These are phyloP conservation scores for Colletotrichum echinochloae DNA, from an alignment of 2,329 filamentous ascomycete species.

Conservation along the genomic window DNA sequence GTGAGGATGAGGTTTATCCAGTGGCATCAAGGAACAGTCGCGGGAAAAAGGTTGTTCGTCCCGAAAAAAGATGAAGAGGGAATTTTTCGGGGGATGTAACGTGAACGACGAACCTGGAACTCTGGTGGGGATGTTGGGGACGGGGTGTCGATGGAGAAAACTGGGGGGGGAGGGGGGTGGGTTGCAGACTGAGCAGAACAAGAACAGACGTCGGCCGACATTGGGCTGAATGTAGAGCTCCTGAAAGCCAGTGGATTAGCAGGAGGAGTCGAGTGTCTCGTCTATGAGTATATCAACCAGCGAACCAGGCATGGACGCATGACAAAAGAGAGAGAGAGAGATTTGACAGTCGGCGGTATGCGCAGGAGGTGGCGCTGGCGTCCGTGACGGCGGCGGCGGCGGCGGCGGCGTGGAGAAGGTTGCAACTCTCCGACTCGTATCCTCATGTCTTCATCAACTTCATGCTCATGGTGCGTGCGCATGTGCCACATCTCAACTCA, in stretches of 20 bases:
- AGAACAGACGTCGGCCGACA: not conserved
- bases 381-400: slow-evolving; percentile 30
- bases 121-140: slow-evolving; percentile 25
- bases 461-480: slow-evolving; percentile 35
- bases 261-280: not conserved
- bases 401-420: slow-evolving; percentile 31
- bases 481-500: slow-evolving; percentile 38
- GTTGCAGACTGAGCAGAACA: not conserved
- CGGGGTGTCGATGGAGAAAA: not conserved
- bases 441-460: slow-evolving; percentile 23
- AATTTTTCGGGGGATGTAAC: slow-evolving; percentile 40
- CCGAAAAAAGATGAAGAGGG: slow-evolving; percentile 31
- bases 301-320: slow-evolving; percentile 28
- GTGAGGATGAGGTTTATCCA: not conserved
- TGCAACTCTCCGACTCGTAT: slow-evolving; percentile 35
- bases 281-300: not conserved
- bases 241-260: slow-evolving; percentile 9
- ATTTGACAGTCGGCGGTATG: slow-evolving; percentile 26
- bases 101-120: slow-evolving; percentile 41
- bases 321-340: slow-evolving; percentile 11
- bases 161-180: slow-evolving; percentile 11
- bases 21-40: slow-evolving; percentile 9
- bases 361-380: slow-evolving; percentile 34
- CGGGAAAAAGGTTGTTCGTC: slow-evolving; percentile 23
- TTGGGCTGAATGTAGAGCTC: slow-evolving; percentile 9